Evolutionary conservation across 139 green algal species (phyloP).

Genomic region (Micromonas commoda): DNA sequence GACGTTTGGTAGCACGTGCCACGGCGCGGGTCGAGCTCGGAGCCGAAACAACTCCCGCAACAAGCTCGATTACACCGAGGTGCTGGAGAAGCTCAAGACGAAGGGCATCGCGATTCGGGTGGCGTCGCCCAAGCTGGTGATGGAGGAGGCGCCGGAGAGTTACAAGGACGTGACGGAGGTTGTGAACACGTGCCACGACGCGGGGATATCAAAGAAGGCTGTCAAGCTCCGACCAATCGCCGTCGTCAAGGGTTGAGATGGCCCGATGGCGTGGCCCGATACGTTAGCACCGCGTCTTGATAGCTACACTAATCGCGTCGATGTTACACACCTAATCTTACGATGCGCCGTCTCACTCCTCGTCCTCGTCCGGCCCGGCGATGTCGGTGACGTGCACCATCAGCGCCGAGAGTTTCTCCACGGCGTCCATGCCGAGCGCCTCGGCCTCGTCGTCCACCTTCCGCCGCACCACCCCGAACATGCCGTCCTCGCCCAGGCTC

Average conservation of each 20-base stretch:
- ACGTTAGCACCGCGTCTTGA: no score
- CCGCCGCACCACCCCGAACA: neutral
- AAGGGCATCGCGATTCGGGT: constrained; percentile 73
- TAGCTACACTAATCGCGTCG: no score
- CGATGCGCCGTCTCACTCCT: no score
- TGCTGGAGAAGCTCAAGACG: constrained; percentile 71
- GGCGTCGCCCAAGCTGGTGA: constrained; percentile 65
- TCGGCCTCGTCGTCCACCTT: no score
- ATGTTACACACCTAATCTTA: no score
- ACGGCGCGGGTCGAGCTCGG: constrained; percentile 67
- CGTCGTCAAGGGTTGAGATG: constrained; percentile 78
- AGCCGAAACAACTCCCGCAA: constrained; percentile 62
- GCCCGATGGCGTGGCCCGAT: no score
- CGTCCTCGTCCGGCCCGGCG: no score
- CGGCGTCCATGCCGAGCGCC: no score
- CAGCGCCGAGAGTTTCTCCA: no score
- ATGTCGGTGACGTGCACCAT: no score
- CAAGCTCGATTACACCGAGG: constrained; percentile 64
- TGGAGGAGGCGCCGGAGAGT: constrained; percentile 63
- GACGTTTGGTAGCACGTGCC: constrained; percentile 78
- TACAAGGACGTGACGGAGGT: constrained; percentile 72
- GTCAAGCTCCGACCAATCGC: constrained; percentile 75
- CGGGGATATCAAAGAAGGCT: constrained; percentile 69
- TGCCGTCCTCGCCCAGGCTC: neutral
- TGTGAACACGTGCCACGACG: constrained; percentile 78